These are phyloP conservation scores for Platismatia glauca DNA, from an alignment of 495 filamentous ascomycete genomes.

Conservation along the genomic window DNA sequence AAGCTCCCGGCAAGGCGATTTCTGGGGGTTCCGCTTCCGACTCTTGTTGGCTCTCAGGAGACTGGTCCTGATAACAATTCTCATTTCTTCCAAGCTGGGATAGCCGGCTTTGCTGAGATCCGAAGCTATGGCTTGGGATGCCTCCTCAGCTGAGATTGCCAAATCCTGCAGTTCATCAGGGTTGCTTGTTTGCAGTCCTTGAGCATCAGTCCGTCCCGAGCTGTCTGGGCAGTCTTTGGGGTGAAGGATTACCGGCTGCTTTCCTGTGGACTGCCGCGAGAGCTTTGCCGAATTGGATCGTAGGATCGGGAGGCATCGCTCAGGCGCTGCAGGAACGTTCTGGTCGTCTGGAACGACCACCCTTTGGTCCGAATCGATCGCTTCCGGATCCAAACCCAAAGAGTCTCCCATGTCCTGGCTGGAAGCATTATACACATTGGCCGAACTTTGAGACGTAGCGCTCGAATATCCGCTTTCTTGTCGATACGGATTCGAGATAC, in stretches of 20 bases:
- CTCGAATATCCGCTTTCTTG: slow-evolving; percentile 3
- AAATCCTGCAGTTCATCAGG: neutral
- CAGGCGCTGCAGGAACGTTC: neutral
- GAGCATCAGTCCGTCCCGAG: neutral
- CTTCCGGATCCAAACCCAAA: neutral
- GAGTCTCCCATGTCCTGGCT: neutral
- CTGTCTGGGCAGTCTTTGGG: neutral
- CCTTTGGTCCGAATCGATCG: neutral
- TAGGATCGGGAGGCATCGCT: neutral
- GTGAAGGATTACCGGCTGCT: neutral
- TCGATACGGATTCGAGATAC: slow-evolving; percentile 1
- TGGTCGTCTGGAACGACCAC: neutral
- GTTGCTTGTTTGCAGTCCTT: neutral
- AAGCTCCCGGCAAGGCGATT: neutral
- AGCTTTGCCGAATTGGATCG: neutral
- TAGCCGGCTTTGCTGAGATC: neutral
- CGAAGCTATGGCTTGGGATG: slow-evolving; percentile 10
- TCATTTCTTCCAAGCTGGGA: neutral
- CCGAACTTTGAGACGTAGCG: slow-evolving; percentile 3
- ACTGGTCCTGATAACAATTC: slow-evolving; percentile 3
- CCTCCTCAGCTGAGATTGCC: slow-evolving; percentile 2
- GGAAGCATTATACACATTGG: neutral
- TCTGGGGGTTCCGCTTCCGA: neutral
- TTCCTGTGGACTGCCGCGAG: neutral
- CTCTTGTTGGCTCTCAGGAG: slow-evolving; percentile 3